Evolutionary conservation across 495 filamentous ascomycete species (phyloP).

Genomic region (Bryoglossum gracile): DNA sequence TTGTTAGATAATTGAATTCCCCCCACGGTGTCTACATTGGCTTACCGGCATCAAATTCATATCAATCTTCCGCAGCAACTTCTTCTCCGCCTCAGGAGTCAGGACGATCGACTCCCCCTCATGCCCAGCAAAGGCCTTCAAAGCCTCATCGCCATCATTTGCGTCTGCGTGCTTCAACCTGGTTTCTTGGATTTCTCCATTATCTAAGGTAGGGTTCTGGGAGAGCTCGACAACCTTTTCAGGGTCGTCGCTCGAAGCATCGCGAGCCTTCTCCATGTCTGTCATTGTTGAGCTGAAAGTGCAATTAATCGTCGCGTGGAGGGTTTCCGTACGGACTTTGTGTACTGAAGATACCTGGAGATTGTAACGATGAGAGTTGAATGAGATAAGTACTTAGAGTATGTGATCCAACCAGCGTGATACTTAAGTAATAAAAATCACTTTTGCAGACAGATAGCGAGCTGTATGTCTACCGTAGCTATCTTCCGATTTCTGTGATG

Average conservation of each 20-base stretch:
- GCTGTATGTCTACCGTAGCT: too few species aligned
- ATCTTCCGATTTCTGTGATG: too few species aligned
- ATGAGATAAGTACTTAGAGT: too few species aligned
- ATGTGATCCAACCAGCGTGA: too few species aligned
- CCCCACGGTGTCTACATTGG: too few species aligned
- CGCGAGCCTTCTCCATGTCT: slow-evolving; percentile 9
- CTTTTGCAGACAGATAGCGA: too few species aligned
- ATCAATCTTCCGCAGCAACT: slow-evolving; percentile 50
- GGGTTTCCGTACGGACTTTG: neutral
- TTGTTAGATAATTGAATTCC: too few species aligned
- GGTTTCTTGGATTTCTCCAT: slow-evolving; percentile 11
- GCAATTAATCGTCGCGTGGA: neutral
- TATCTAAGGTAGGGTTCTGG: neutral
- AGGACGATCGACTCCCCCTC: slow-evolving; percentile 27
- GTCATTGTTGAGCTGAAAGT: slow-evolving; percentile 7
- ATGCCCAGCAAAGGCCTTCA: slow-evolving; percentile 19
- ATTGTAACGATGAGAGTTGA: neutral
- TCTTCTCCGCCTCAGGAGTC: slow-evolving; percentile 35
- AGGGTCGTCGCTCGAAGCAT: slow-evolving; percentile 8
- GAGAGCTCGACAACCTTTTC: slow-evolving; percentile 10
- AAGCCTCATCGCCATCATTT: slow-evolving; percentile 21
- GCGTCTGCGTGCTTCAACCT: slow-evolving; percentile 16
- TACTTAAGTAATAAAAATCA: neutral
- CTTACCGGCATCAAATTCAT: slow-evolving; percentile 54
- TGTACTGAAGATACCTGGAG: too few species aligned